Percentiles rank a stretch among this genome's conserved stretches.
Evolutionary conservation across 23 red algal genomes (phyloP).

Genomic region (Gracilariopsis chorda): DNA sequence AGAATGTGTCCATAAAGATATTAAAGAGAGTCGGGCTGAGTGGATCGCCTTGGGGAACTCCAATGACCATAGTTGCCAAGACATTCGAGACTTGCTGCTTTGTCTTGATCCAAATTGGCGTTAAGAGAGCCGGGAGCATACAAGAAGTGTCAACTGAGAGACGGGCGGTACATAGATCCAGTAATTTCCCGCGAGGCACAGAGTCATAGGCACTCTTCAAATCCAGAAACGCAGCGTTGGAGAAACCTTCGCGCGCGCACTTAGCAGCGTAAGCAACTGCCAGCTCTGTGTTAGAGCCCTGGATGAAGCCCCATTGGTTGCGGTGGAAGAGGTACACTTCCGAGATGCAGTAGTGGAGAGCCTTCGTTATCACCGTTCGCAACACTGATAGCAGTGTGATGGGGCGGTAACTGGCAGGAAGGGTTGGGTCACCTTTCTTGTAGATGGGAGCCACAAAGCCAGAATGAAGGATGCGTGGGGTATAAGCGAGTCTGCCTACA

Average conservation of each 20-base stretch:
- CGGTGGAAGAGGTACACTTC: background rate
- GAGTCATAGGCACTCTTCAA: background rate
- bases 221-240: background rate
- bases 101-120: background rate
- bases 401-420: background rate
- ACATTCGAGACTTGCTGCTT: background rate
- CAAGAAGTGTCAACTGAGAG: background rate
- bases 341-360: background rate
- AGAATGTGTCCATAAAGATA: constrained; percentile 32
- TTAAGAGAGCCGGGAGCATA: background rate
- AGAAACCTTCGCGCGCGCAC: background rate
- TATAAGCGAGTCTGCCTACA: background rate
- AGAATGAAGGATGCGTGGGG: background rate
- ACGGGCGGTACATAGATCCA: background rate
- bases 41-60: constrained; percentile 27
- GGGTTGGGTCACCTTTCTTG: background rate
- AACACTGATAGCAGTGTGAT: constrained; percentile 5
- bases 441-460: background rate
- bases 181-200: background rate
- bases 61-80: background rate
- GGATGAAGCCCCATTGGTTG: constrained; percentile 2
- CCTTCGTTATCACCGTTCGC: background rate
- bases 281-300: constrained; percentile 10
- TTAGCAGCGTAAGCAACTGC: background rate
- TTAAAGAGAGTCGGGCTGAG: constrained; percentile 23